Evolutionary conservation across 192 early-diverging fungal species (phyloP).

Genomic region (Podila verticillata): DNA sequence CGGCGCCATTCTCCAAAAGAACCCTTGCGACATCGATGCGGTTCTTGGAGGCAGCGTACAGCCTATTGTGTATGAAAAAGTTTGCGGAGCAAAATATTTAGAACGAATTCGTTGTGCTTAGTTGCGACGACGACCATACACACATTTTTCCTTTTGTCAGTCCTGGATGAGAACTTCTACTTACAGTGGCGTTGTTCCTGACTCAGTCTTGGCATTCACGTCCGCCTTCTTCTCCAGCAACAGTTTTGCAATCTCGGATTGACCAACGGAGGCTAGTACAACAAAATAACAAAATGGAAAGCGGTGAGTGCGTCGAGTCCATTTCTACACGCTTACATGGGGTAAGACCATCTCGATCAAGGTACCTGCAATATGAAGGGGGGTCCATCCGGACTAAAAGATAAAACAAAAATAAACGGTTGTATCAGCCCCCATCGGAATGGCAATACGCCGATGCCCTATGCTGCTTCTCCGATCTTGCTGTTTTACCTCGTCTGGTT

Average conservation of each 20-base stretch:
- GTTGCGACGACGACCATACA: no score
- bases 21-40: constrained; percentile 57
- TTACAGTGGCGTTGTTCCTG: constrained; percentile 63
- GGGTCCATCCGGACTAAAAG: constrained; percentile 60
- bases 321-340: not conserved
- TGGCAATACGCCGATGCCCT: no score
- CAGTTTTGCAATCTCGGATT: constrained; percentile 36
- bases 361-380: constrained; percentile 65
- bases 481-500: constrained; percentile 67
- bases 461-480: not conserved
- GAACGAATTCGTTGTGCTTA: no score
- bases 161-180: not conserved
- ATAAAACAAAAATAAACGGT: not conserved
- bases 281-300: not conserved
- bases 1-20: constrained; percentile 56
- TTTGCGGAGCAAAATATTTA: not conserved
- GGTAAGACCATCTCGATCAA: not conserved
- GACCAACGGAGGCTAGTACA: constrained; percentile 57
- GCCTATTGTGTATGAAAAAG: constrained; percentile 24
- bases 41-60: constrained; percentile 72
- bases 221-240: constrained; percentile 54
- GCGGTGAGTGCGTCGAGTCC: not conserved
- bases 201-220: constrained; percentile 57
- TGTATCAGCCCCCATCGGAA: not conserved
- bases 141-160: no score